Base-by-base conservation (phyloP, 306 rosid species). In the Rosa rugosa region DNA sequence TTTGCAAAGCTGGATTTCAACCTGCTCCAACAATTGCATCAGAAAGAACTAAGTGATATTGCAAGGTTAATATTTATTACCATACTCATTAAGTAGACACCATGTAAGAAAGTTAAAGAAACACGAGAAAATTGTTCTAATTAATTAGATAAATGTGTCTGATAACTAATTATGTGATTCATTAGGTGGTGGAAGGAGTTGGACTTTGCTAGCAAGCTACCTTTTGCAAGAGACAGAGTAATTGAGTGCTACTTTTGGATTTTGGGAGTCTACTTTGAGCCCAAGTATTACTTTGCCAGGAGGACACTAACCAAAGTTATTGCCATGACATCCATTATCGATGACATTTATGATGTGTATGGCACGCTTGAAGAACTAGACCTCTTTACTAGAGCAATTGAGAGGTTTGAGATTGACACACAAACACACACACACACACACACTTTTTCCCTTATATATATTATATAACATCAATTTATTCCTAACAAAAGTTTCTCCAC, bases 341-440 rank as follows among this genome's bases (percentile, higher is more conserved):
- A 89, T 80, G 93, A 87, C 36, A 83, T 82, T 6, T 87, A 84
- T 69, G 92, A 86, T 77, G 73, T 63, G 2, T 73, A 85, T 40
- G 91, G 82, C 9, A 87, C 82, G 9, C 0, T 79, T 77, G 80
- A 87, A 79, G 91, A 87, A 64, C 87, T 87, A 11, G 72, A 81
- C 11, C 75, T 81, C 11, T 85, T 89, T 50, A 83, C 88, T 2
- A 6, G 82, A 18, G 89, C 86, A 10, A 44, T 88, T 20, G 18
- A 80, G 8, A 88, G 85, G 88, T 77, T 66, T 40, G 31, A 22
- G 17, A 72, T n/a, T 65, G 17, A 62, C 6, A 10, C n/a, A 8
- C 7, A 12, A 0, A 5, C 31, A 8, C 7, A 12, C 1, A 5
- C 31, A 27, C 31, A 27, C 31, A 27, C 31, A 27, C 31, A 27